A percentile compares a stretch with the other conserved stretches of the same genome.
Conservation (phyloP, 345 rosid species). For the Sisymbrium altissimum region DNA sequence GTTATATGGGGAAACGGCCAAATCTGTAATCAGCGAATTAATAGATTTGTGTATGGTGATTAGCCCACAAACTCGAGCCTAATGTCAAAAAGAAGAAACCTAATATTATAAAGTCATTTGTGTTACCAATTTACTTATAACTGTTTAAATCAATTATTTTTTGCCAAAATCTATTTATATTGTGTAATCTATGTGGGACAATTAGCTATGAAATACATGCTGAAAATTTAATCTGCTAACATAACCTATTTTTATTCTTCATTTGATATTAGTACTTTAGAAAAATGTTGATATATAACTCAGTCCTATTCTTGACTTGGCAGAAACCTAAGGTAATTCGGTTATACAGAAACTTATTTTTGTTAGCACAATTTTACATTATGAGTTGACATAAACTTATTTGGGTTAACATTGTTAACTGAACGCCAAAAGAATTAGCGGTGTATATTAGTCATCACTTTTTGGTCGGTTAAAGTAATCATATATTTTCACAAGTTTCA, state of each 20-base stretch:
- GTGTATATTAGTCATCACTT: background rate
- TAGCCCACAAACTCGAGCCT: constrained; percentile 25
- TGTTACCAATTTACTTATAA: background rate
- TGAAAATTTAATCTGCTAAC: background rate
- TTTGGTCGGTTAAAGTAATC: background rate
- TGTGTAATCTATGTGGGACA: background rate
- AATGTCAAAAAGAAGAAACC: constrained; percentile 33
- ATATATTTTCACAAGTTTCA: background rate
- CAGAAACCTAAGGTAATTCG: background rate
- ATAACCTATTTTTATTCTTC: background rate
- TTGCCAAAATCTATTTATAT: background rate
- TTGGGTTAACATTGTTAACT: background rate
- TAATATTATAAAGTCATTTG: constrained; percentile 1
- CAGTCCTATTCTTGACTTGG: background rate
- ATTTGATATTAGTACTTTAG: background rate
- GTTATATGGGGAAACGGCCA: constrained; percentile 17
- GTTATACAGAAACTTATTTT: background rate
- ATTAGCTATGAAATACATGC: background rate
- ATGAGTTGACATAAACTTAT: background rate
- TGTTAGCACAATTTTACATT: background rate
- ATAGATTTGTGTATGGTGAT: constrained; percentile 22
- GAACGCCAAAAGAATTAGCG: background rate
- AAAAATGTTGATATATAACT: background rate
- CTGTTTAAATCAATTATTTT: background rate
- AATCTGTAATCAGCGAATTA: constrained; percentile 15